These are phyloP conservation scores for Penicillium sp. DNA, from an alignment of 2,329 filamentous ascomycete species.

Conservation along the genomic window DNA sequence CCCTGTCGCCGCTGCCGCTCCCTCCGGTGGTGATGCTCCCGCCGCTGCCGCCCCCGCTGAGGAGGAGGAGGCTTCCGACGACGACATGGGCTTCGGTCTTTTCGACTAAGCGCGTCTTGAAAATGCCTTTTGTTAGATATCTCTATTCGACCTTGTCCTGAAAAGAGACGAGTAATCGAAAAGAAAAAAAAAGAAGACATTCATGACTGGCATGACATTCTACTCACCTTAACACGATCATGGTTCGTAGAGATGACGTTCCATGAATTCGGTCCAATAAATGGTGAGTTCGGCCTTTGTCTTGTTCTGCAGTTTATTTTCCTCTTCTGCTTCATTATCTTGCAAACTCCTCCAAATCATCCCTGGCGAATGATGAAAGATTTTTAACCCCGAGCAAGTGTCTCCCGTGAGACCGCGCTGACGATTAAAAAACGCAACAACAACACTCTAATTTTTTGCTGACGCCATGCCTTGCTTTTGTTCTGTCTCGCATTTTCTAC, in stretches of 20 bases:
- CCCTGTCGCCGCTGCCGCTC: conserved; percentile 57
- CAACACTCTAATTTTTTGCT: conserved; percentile 70
- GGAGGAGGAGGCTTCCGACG: conserved; percentile 60
- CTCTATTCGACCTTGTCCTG: conserved; percentile 24
- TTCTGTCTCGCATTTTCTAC: conserved; percentile 6
- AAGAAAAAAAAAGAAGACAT: conserved; percentile 24
- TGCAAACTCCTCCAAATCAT: conserved; percentile 1
- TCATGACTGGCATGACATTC: conserved; percentile 21
- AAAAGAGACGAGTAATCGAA: conserved; percentile 26
- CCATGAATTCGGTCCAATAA: conserved; percentile 22
- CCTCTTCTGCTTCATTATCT: not conserved
- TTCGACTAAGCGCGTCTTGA: conserved; percentile 53
- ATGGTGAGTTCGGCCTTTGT: conserved; percentile 20
- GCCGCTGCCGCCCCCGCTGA: conserved; percentile 55
- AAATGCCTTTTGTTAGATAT: conserved; percentile 35
- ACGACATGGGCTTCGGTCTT: conserved; percentile 67
- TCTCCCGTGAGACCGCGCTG: conserved; percentile 40
- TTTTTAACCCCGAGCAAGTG: conserved; percentile 60
- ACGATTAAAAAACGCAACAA: conserved; percentile 56
- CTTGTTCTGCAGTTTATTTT: conserved; percentile 8
- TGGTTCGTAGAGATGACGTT: conserved; percentile 30
- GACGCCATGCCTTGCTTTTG: conserved; percentile 36
- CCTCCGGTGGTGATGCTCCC: conserved; percentile 47
- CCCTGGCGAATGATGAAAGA: conserved; percentile 52
- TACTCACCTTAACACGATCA: conserved; percentile 18